Evolutionary conservation across 345 rosid genomes (phyloP), one percentile per base, ranked within the genome.

Genomic region (Murraya paniculata): DNA sequence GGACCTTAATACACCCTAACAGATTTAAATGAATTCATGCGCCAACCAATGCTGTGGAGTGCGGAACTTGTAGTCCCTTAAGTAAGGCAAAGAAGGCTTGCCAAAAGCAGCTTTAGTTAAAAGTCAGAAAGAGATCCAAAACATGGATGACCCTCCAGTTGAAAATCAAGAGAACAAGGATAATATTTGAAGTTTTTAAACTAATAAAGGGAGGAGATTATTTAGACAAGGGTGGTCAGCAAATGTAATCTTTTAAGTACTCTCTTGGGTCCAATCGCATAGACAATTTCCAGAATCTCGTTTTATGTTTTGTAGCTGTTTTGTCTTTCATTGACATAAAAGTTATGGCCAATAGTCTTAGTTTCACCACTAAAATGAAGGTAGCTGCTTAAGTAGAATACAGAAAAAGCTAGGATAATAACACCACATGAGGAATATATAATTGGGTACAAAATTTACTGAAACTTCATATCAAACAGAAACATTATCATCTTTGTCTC

Each of bases 101-200:
- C 30, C 38, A 56, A 71, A 73, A 77, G 76, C 55, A 41, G 22
- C 31, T 73, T 39, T 33, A 56, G 39, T 69, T 66, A 64, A 59
- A 72, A 56, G 36, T 69, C 28, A 59, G 31, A 27, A 58, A 39
- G 57, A 79, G 50, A 28, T 64, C 68, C 64, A 56, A 77, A 82
- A 81, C 77, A 79, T 55, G 71, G 48, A 39, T 59, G 86, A 48
- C 87, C 77, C 78, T 69, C 50, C 38, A 77, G 86, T 79, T 83
- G 27, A 53, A 81, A 73, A 87, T 87, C 84, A 79, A 72, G 82
- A 83, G 82, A 81, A 80, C 84, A 87, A 65, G 74, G 74, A 84
- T 11, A 77, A 27, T 38, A 45, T 10, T 50, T 4, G 33, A 75
- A 22, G 71, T 24, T 31, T 35, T 64, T 24, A 4, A 45, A 56